These are phyloP conservation scores for Quercus variabilis DNA, from an alignment of 306 rosid genomes.

Conservation along the genomic window DNA sequence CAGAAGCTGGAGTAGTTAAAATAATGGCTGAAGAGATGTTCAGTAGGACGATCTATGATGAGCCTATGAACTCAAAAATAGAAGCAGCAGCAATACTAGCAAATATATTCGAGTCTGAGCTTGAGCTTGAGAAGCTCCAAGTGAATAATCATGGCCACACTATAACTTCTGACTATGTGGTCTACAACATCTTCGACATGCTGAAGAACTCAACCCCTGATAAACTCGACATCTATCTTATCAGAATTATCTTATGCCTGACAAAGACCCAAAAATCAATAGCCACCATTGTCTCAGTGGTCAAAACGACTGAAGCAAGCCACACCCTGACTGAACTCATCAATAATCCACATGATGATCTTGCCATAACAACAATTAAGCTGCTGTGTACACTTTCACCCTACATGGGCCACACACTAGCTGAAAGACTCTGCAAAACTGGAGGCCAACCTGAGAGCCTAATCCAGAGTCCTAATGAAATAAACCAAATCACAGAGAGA, in stretches of 20 bases:
- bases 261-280: slow-evolving; percentile 26
- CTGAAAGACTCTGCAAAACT: slow-evolving; percentile 32
- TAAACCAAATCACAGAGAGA: slow-evolving; percentile 29
- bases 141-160: slow-evolving; percentile 36
- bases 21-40: slow-evolving; percentile 49
- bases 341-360: slow-evolving; percentile 26
- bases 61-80: slow-evolving; percentile 32
- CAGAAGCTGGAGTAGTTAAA: slow-evolving; percentile 37
- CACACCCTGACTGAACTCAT: slow-evolving; percentile 32
- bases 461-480: slow-evolving; percentile 11
- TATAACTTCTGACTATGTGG: slow-evolving; percentile 38
- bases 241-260: slow-evolving; percentile 36
- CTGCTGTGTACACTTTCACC: slow-evolving; percentile 37
- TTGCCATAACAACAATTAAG: slow-evolving; percentile 26
- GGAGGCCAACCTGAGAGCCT: slow-evolving; percentile 40
- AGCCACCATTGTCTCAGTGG: slow-evolving; percentile 21
- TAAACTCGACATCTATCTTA: slow-evolving; percentile 31
- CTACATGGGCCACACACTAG: slow-evolving; percentile 29
- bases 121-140: slow-evolving; percentile 31
- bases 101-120: slow-evolving; percentile 31
- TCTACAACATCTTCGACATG: slow-evolving; percentile 33
- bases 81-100: slow-evolving; percentile 51
- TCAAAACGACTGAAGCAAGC: slow-evolving; percentile 38
- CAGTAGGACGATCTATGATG: slow-evolving; percentile 27
- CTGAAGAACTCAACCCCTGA: slow-evolving; percentile 40